Evolutionary conservation across 2,329 filamentous ascomycete species (phyloP).

Genomic region (Chrysoporthe puriensis): DNA sequence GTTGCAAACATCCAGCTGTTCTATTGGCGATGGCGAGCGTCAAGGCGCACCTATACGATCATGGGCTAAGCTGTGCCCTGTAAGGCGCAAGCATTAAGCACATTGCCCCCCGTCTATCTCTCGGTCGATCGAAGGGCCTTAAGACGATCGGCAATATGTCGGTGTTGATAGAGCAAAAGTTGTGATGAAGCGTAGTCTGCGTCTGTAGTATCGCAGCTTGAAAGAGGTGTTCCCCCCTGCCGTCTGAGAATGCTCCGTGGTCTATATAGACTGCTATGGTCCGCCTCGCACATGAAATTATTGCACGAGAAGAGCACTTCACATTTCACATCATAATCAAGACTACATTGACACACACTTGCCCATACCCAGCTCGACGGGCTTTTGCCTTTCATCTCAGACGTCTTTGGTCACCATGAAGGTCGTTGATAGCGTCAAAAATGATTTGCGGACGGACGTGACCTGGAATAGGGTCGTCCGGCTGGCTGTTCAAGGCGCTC

Average conservation of each 20-base stretch:
- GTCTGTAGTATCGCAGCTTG: background rate
- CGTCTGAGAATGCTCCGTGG: background rate
- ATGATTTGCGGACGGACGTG: conserved; percentile 43
- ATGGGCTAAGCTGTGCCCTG: background rate
- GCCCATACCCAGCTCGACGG: background rate
- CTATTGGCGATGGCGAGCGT: background rate
- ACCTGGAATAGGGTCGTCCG: conserved; percentile 41
- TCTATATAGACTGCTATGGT: background rate
- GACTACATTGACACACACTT: background rate
- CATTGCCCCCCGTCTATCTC: background rate
- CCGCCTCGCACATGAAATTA: background rate
- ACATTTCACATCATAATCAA: background rate
- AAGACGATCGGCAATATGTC: background rate
- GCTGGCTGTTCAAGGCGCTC: conserved; percentile 37
- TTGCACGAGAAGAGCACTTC: background rate
- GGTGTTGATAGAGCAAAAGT: background rate
- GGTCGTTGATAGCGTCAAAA: conserved; percentile 33
- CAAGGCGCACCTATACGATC: background rate
- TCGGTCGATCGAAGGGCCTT: background rate
- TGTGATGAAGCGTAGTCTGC: no score
- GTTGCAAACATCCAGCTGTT: background rate
- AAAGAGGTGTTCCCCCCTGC: background rate
- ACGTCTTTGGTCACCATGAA: conserved; percentile 29
- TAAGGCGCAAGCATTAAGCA: background rate
- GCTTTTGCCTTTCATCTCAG: background rate